phyloP scores from a whole-genome alignment of 208 protist genomes.

The Acanthamoeba sp. region DNA sequence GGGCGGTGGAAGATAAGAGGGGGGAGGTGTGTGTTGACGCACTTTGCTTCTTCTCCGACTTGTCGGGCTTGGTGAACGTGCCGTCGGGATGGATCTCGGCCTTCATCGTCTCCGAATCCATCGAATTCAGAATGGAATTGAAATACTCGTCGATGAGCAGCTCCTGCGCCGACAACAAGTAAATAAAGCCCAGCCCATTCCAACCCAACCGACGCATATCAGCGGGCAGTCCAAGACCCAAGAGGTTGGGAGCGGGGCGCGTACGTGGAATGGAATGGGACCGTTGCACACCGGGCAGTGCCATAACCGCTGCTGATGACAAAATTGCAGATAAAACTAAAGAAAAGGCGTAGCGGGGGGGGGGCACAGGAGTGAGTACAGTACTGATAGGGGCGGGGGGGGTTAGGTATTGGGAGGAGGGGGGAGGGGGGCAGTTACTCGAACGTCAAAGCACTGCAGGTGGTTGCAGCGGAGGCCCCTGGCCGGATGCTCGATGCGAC shows the following conservation, averaged over 20 bases:
- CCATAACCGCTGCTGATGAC: slow-evolving; percentile 59
- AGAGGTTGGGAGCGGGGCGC: too few species aligned
- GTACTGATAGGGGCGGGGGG: too few species aligned
- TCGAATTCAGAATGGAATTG: slow-evolving; percentile 34
- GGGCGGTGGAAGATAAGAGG: not conserved
- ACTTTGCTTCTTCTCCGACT: slow-evolving; percentile 39
- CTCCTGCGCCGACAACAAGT: not conserved
- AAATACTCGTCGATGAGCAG: slow-evolving; percentile 56
- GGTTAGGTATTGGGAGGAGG: not conserved
- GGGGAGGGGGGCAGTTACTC: not conserved
- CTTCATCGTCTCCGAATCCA: slow-evolving; percentile 69
- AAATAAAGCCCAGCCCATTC: not conserved
- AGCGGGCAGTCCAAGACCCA: too few species aligned
- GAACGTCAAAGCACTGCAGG: slow-evolving; percentile 48
- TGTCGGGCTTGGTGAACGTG: slow-evolving; percentile 47
- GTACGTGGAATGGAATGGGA: slow-evolving; percentile 25
- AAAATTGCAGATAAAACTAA: slow-evolving; percentile 33
- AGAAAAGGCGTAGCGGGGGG: not conserved
- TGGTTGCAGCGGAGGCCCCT: slow-evolving; percentile 25
- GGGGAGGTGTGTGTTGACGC: not conserved
- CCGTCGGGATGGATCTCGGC: slow-evolving; percentile 57
- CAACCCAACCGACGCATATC: too few species aligned
- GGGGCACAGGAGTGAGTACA: not conserved
- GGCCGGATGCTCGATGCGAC: slow-evolving; percentile 20
- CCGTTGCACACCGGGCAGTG: slow-evolving; percentile 31